Percentiles rank a stretch among this genome's conserved stretches.
Evolutionary conservation across 768 basidiomycete genomes (phyloP).

Genomic region (Lactarius vividus): DNA sequence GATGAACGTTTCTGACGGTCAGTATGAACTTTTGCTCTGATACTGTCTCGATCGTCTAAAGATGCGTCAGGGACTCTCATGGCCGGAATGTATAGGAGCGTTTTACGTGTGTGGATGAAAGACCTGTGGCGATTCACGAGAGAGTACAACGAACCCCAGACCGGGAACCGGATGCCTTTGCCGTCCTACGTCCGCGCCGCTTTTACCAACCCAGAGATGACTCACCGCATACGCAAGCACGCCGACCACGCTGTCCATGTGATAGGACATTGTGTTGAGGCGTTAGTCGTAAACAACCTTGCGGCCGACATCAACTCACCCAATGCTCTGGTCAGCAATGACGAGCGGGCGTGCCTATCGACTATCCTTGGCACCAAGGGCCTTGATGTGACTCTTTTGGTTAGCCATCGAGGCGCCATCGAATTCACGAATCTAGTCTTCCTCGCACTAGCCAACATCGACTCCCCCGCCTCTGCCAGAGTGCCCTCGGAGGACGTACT

Average conservation of each 20-base stretch:
- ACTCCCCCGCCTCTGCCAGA: no score
- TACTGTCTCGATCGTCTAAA: neutral
- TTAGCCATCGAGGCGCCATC: no score
- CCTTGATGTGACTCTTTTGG: no score
- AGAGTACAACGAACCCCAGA: neutral
- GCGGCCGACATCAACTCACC: no score
- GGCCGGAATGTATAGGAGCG: neutral
- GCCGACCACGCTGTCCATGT: neutral
- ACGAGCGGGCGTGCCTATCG: neutral
- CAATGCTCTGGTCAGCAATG: neutral
- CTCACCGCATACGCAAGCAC: neutral
- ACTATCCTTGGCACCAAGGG: no score
- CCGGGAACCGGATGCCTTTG: neutral
- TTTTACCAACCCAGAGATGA: neutral
- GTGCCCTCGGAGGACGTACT: no score
- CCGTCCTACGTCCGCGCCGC: neutral
- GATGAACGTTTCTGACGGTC: neutral
- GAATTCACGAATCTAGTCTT: no score
- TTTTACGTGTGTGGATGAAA: neutral
- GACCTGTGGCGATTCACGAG: neutral
- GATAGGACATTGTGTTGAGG: neutral
- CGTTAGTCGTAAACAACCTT: neutral
- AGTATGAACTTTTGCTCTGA: neutral
- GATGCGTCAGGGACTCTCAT: neutral
- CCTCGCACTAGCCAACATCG: no score